Percentiles rank a stretch among this genome's conserved stretches.
These are phyloP conservation scores for Globisporangium okanoganense DNA, from an alignment of 352 stramenopile genomes.

Conservation along the genomic window DNA sequence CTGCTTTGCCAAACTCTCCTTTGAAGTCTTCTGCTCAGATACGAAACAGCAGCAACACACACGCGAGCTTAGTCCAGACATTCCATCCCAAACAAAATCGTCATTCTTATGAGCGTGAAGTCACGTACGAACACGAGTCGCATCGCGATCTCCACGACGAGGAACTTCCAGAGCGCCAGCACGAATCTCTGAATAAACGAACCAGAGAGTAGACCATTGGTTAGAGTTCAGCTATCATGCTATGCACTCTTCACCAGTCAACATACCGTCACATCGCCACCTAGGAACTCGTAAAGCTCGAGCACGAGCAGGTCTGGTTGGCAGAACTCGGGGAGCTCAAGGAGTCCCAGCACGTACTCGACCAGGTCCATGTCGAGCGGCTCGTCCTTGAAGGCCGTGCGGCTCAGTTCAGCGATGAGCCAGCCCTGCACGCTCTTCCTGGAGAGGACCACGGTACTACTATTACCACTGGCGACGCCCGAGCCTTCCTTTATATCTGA, in stretches of 20 bases:
- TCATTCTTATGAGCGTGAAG: conserved; percentile 2
- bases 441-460: neutral
- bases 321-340: conserved; percentile 70
- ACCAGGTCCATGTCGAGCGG: conserved; percentile 56
- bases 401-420: conserved; percentile 43
- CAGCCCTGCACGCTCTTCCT: conserved; percentile 29
- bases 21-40: conserved; percentile 10
- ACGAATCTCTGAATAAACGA: conserved; percentile 45
- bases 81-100: neutral
- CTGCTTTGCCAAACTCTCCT: conserved; percentile 11
- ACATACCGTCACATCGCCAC: conserved; percentile 29
- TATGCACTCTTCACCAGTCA: neutral
- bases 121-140: conserved; percentile 45
- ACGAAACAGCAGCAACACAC: neutral
- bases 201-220: neutral
- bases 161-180: conserved; percentile 69
- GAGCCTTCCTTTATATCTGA: conserved; percentile 5
- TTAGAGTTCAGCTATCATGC: neutral
- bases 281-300: conserved; percentile 75
- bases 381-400: conserved; percentile 25
- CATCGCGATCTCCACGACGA: conserved; percentile 62
- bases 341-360: conserved; percentile 55
- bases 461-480: neutral
- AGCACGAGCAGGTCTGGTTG: conserved; percentile 57
- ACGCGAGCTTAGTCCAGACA: neutral